A percentile compares a stretch with the other conserved stretches of the same genome.
phyloP scores from a whole-genome alignment of 352 stramenopile species.

The Pythium scleroteichum region DNA sequence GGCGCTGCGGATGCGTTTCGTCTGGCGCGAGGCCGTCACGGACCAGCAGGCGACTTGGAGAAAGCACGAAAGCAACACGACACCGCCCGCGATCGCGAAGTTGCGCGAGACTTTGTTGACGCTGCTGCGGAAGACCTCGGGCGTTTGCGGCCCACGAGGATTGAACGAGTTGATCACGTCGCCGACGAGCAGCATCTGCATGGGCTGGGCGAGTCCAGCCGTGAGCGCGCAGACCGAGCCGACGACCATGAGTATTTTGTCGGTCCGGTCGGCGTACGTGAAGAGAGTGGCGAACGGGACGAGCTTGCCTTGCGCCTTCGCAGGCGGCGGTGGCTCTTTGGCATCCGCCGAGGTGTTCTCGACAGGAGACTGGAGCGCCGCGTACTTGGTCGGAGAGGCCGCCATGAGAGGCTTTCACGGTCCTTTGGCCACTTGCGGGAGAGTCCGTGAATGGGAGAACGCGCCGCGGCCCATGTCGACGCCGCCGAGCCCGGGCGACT shows the following conservation, averaged over 20 bases:
- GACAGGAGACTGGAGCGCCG: conserved; percentile 13
- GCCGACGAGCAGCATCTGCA: conserved; percentile 40
- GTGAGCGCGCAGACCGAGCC: conserved; percentile 26
- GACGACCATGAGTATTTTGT: conserved; percentile 35
- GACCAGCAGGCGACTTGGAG: too few relatives aligned
- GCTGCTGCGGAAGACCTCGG: too few relatives aligned
- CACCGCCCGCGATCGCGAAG: too few relatives aligned
- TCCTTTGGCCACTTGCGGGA: neutral
- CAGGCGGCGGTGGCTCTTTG: neutral
- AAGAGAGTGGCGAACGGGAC: conserved; percentile 33
- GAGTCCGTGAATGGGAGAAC: too few relatives aligned
- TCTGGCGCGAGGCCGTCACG: too few relatives aligned
- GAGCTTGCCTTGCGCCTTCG: conserved; percentile 6
- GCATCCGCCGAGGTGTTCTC: neutral
- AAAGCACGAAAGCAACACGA: too few relatives aligned
- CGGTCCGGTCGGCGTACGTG: conserved; percentile 30
- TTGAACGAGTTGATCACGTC: conserved; percentile 43
- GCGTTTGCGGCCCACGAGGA: neutral
- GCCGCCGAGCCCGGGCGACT: too few relatives aligned
- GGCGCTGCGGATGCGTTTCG: too few relatives aligned
- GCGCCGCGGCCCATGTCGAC: too few relatives aligned
- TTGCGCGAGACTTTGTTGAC: too few relatives aligned
- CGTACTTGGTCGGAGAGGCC: conserved; percentile 7
- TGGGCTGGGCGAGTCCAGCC: conserved; percentile 30
- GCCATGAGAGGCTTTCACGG: neutral